These are phyloP conservation scores for Amanita thiersii DNA, from an alignment of 768 basidiomycete species.

Conservation along the genomic window DNA sequence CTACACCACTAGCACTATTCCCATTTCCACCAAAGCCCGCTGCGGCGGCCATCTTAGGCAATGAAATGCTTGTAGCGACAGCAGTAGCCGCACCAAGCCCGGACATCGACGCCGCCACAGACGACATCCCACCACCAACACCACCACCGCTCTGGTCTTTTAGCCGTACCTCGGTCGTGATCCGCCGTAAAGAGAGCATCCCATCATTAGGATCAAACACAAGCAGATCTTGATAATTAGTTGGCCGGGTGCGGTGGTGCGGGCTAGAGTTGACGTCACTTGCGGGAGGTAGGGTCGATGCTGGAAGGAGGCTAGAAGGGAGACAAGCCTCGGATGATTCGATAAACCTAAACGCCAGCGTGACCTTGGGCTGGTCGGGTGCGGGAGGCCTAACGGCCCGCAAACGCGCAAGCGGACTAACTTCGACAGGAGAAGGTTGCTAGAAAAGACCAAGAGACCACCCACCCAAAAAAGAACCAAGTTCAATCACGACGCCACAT, in stretches of 20 bases:
- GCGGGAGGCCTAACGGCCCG: conserved; percentile 23
- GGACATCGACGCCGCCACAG: conserved; percentile 20
- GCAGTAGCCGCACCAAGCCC: conserved; percentile 28
- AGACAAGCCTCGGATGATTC: conserved; percentile 23
- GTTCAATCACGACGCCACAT: too few species aligned
- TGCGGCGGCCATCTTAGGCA: conserved; percentile 44
- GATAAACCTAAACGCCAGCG: conserved; percentile 54
- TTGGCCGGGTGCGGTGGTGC: conserved; percentile 23
- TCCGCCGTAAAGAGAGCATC: conserved; percentile 44
- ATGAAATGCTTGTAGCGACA: conserved; percentile 55
- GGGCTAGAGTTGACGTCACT: conserved; percentile 18
- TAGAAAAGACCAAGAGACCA: conserved; percentile 15
- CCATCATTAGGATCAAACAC: conserved; percentile 58
- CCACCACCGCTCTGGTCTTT: conserved; percentile 19
- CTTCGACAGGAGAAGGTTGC: conserved; percentile 44
- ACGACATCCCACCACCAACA: conserved; percentile 13
- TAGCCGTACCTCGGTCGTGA: conserved; percentile 34
- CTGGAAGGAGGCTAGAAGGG: conserved; percentile 29
- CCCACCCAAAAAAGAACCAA: neutral
- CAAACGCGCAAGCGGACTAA: conserved; percentile 51
- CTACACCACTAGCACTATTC: too few species aligned
- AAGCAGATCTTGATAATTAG: conserved; percentile 57
- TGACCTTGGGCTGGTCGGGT: conserved; percentile 21
- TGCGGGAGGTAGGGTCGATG: conserved; percentile 10
- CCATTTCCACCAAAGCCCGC: too few species aligned